These are phyloP conservation scores for Pichia sporocuriosa DNA, from an alignment of 805 yeast genomes.

Conservation along the genomic window DNA sequence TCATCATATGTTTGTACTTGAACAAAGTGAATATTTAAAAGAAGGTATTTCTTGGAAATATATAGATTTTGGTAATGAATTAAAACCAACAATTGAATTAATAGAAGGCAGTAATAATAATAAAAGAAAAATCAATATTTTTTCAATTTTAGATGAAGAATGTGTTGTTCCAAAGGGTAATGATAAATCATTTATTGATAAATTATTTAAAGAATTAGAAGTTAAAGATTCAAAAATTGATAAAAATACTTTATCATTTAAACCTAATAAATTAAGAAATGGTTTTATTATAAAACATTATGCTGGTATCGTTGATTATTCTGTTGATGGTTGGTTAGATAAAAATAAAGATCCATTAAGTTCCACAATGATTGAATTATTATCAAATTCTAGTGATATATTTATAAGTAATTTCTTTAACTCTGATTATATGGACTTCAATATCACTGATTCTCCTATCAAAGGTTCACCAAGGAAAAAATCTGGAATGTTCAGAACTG, in stretches of 20 bases:
- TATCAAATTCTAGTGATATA: conserved; percentile 49
- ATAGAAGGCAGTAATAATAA: conserved; percentile 59
- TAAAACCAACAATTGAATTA: conserved; percentile 89
- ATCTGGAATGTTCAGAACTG: conserved; percentile 55
- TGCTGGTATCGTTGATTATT: conserved; percentile 95
- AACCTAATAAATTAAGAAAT: conserved; percentile 62
- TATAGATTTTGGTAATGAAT: conserved; percentile 89
- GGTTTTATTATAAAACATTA: conserved; percentile 87
- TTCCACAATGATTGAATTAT: conserved; percentile 58
- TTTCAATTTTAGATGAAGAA: conserved; percentile 87
- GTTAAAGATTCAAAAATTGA: conserved; percentile 24
- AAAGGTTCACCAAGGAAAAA: conserved; percentile 17
- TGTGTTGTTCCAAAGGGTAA: conserved; percentile 89
- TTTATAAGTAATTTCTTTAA: conserved; percentile 53
- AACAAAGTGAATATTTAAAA: conserved; percentile 52
- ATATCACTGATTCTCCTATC: conserved; percentile 27
- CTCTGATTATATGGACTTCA: conserved; percentile 12
- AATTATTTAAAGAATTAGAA: conserved; percentile 62
- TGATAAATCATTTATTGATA: conserved; percentile 76
- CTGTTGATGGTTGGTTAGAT: conserved; percentile 86
- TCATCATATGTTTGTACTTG: conserved; percentile 54
- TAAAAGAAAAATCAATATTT: conserved; percentile 57
- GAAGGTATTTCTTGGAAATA: conserved; percentile 63
- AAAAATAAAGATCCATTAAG: conserved; percentile 92
- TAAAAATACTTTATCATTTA: conserved; percentile 42